Base-by-base conservation (phyloP, 805 yeast genomes). In the Cyberlindnera galapagoensis region DNA sequence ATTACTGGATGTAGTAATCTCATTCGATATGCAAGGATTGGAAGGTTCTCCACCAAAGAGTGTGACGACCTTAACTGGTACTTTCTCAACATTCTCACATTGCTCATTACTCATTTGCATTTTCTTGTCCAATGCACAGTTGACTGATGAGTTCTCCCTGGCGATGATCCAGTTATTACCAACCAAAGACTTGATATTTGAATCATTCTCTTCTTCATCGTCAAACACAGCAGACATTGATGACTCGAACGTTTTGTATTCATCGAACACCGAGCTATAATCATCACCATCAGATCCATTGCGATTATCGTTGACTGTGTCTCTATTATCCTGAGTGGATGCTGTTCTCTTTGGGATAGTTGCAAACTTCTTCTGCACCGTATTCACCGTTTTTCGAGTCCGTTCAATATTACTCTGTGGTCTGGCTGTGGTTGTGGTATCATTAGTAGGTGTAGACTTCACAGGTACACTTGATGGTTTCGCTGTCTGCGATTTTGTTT, bases 141-240 rank as follows among this genome's bases (percentile, higher is more conserved):
- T 36, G 13, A 42, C 21, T 7, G 51, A 47, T 3, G 51, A 47
- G 24, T 39, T 44, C n/a, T 47, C 52, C 31, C 46, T 42, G 4
- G 43, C 33, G 8, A 42, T 18, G 3, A 35, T 28, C 47, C 50
- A 47, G 24, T 42, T 40, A 9, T 21, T 20, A n/a, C 21, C 28
- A 7, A 23, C 22, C 20, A 37, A 5, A 3, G 24, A 3, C 21
- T 35, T 31, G n/a, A 30, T 8, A 25, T 34, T 33, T 4, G 13
- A 18, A 17, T 24, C 26, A 2, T 14, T 5, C 4, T 36, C 36
- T 7, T 30, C 23, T 3, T 46, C 49, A 19, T 49, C 55, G 14
- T 38, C 42, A 24, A 45, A 47, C 4, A 50, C 31, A 5, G 52
- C 40, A 3, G 43, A 24, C 55, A 50, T 48, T 9, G 45, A 35